A percentile compares a stretch with the other conserved stretches of the same genome.
Conservation (phyloP, 371 early-diverging fungal genomes). For the Caulochytrium protostelioides region DNA sequence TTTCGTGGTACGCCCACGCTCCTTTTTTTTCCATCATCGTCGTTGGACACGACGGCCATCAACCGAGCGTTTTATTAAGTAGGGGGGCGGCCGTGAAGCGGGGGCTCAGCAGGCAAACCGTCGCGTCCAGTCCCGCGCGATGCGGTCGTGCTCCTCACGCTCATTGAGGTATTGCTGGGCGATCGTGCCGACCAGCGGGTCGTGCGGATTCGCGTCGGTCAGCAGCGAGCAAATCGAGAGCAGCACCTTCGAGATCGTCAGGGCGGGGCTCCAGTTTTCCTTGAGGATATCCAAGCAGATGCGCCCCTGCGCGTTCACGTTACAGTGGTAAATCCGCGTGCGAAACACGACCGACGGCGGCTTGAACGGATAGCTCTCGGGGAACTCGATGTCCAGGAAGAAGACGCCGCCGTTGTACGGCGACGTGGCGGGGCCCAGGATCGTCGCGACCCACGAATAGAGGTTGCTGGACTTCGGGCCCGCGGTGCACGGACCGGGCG, state of each 20-base stretch:
- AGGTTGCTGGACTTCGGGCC: constrained; percentile 89
- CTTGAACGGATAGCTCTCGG: constrained; percentile 81
- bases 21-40: too few relatives aligned
- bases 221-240: constrained; percentile 68
- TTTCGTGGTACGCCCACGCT: too few relatives aligned
- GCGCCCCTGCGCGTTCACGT: constrained; percentile 68
- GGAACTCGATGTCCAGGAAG: constrained; percentile 59
- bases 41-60: too few relatives aligned
- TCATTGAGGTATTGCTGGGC: constrained; percentile 75
- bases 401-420: constrained; percentile 60
- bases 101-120: constrained; percentile 39
- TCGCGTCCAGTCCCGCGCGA: constrained; percentile 83
- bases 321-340: constrained; percentile 89
- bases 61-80: too few relatives aligned
- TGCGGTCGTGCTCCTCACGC: constrained; percentile 67
- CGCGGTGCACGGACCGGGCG: constrained; percentile 86
- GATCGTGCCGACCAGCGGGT: constrained; percentile 77
- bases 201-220: constrained; percentile 85
- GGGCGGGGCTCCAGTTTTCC: constrained; percentile 86
- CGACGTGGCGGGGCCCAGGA: constrained; percentile 66
- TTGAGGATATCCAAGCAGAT: constrained; percentile 86
- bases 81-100: too few relatives aligned
- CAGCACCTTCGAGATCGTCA: constrained; percentile 80
- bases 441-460: constrained; percentile 88
- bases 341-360: constrained; percentile 69